A percentile compares a stretch with the other conserved stretches of the same genome.
These are phyloP conservation scores for Podosphaera leucotricha DNA, from an alignment of 2,329 filamentous ascomycete genomes.

Conservation along the genomic window DNA sequence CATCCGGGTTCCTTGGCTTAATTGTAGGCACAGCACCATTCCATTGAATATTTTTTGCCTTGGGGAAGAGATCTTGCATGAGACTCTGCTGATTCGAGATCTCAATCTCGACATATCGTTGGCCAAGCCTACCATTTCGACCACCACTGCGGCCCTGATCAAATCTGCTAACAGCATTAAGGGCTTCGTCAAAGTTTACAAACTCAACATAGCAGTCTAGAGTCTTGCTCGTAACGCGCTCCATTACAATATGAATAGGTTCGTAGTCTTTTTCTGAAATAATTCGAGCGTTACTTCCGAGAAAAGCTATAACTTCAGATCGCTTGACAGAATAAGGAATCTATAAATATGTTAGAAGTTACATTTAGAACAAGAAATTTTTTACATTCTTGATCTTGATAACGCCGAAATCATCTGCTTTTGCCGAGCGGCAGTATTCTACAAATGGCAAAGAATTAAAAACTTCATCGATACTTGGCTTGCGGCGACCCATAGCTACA, in stretches of 20 bases:
- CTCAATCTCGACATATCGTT: slow-evolving; percentile 31
- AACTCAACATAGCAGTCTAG: slow-evolving; percentile 39
- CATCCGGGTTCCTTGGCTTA: slow-evolving; percentile 17
- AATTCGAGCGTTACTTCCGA: slow-evolving; percentile 32
- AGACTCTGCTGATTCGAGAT: slow-evolving; percentile 30
- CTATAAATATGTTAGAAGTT: slow-evolving; percentile 16
- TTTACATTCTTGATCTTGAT: slow-evolving; percentile 18
- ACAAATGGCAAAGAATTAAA: slow-evolving; percentile 16
- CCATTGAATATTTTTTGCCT: slow-evolving; percentile 32
- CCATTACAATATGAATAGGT: slow-evolving; percentile 40
- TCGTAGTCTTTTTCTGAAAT: slow-evolving; percentile 27
- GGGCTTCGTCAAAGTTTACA: slow-evolving; percentile 26
- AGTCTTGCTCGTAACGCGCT: slow-evolving; percentile 36
- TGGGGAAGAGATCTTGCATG: slow-evolving; percentile 39
- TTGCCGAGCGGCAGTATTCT: slow-evolving; percentile 15
- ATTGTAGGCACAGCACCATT: slow-evolving; percentile 22
- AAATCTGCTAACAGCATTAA: slow-evolving; percentile 26
- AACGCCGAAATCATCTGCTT: slow-evolving; percentile 13
- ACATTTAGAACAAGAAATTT: neutral
- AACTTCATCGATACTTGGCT: slow-evolving; percentile 12
- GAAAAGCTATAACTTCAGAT: slow-evolving; percentile 31
- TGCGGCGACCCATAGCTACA: slow-evolving; percentile 4
- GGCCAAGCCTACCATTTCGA: slow-evolving; percentile 27
- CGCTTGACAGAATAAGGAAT: slow-evolving; percentile 31
- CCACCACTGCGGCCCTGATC: slow-evolving; percentile 17